phyloP scores from a whole-genome alignment of 1,139 yeast genomes.

The Taphrina pruni region DNA sequence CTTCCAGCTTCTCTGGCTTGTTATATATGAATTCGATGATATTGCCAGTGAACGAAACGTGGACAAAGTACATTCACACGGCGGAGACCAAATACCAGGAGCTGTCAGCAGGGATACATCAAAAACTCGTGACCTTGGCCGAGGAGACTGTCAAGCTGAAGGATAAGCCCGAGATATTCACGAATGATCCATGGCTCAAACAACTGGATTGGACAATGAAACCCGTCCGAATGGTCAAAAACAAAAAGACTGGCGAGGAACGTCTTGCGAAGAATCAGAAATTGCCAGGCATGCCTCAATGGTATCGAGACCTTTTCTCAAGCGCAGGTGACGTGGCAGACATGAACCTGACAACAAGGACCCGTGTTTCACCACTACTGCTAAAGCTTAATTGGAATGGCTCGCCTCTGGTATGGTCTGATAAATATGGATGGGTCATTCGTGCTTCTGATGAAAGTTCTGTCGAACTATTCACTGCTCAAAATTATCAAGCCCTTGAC shows the following conservation, averaged over 20 bases:
- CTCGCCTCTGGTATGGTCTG: constrained; percentile 79
- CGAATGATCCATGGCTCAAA: constrained; percentile 80
- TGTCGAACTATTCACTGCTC: constrained; percentile 55
- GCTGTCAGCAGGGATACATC: constrained; percentile 63
- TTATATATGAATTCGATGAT: constrained; percentile 76
- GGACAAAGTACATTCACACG: constrained; percentile 72
- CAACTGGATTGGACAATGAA: constrained; percentile 86
- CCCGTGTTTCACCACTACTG: constrained; percentile 77
- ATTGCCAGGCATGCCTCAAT: constrained; percentile 88
- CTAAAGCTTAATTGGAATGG: constrained; percentile 86
- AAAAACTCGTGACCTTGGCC: constrained; percentile 66
- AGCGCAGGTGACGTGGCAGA: constrained; percentile 55
- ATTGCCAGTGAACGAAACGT: constrained; percentile 74
- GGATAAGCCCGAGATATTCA: constrained; percentile 50
- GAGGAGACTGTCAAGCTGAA: constrained; percentile 60
- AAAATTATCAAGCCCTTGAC: constrained; percentile 61
- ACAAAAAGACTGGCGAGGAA: constrained; percentile 66
- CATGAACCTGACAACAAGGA: constrained; percentile 69
- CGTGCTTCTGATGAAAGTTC: constrained; percentile 58
- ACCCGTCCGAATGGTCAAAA: constrained; percentile 67
- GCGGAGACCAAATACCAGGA: constrained; percentile 73
- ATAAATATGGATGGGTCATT: constrained; percentile 87
- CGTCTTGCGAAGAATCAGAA: constrained; percentile 66
- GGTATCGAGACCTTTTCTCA: constrained; percentile 77
- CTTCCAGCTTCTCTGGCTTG: constrained; percentile 90